Conservation (phyloP, 2,329 filamentous ascomycete species). For the Rutstroemia sydowiana region DNA sequence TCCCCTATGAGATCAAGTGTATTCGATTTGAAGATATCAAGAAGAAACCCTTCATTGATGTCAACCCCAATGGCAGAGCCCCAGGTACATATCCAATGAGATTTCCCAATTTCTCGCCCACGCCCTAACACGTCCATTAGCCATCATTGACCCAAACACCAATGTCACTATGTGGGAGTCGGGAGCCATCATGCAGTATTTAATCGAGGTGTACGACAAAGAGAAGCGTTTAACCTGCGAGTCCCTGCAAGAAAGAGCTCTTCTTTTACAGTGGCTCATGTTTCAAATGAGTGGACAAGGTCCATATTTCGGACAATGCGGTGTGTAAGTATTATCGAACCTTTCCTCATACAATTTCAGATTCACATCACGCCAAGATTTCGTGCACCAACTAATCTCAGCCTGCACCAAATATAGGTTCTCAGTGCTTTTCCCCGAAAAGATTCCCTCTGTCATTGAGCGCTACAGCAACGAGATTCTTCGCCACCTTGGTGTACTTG, state of each 20-base stretch:
- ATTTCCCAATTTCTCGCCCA: too few species aligned
- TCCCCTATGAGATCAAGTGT: constrained; percentile 34
- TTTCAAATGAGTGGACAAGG: constrained; percentile 35
- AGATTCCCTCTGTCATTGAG: too few species aligned
- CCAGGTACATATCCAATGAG: constrained; percentile 10
- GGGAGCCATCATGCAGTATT: constrained; percentile 39
- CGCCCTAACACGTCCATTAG: background rate
- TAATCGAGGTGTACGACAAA: constrained; percentile 37
- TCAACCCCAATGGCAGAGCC: constrained; percentile 28
- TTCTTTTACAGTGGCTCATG: constrained; percentile 32
- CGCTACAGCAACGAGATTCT: too few species aligned
- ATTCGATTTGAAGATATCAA: constrained; percentile 35
- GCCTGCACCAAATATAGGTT: too few species aligned
- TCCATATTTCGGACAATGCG: constrained; percentile 33
- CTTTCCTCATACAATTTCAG: too few species aligned
- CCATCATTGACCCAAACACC: constrained; percentile 35
- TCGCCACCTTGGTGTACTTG: too few species aligned
- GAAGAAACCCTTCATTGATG: constrained; percentile 30
- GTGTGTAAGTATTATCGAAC: too few species aligned
- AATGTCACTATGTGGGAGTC: constrained; percentile 39
- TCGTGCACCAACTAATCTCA: too few species aligned
- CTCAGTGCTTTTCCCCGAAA: too few species aligned
- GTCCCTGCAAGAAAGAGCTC: constrained; percentile 27
- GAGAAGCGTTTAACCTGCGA: constrained; percentile 31
- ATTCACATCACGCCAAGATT: too few species aligned